Base-by-base conservation (phyloP, 352 stramenopile genomes). In the Pythium scleroteichum region DNA sequence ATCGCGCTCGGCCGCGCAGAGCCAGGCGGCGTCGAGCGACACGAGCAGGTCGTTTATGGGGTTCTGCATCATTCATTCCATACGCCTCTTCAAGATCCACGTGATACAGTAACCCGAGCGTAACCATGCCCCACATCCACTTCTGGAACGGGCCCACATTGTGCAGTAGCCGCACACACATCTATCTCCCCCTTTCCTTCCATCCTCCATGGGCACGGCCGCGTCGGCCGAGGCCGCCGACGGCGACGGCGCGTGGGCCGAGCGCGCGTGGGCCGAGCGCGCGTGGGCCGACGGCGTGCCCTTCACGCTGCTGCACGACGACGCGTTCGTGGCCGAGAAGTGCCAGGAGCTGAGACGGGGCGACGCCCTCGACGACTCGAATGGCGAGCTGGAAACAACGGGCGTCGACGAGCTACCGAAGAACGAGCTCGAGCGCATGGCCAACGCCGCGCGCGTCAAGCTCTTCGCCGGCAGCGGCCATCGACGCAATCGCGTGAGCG, bases 231-330 rank as follows among this genome's bases (percentile, higher is more conserved):
- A 44, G 40, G 22, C 17, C 4, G 46, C 1, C 24, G 49, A 50
- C 22, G 27, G 42, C 41, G 50, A 47, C 17, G 42, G 46, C 45
- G 51, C 14, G 8, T 27, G 39, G 6, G 29, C 27, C 22, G 62
- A 59, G 23, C 48, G 54, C 41, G 39, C 46, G 19, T 66, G 47
- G 63, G 38, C 27, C 48, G 51, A 62, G 27, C 47, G 42, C 9
- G 45, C 27, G 29, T 71, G 57, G 52, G 45, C 27, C 23, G 75
- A 84, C 20, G 77, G 81, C 24, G 68, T 75, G 27, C 79, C 78
- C 1, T 91, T 91, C 68, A 88, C 79, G 55, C 71, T 88, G 68
- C 70, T 91, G 26, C 73, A 87, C 53, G 79, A 91, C 64, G 75
- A 91, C 38, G 61, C 69, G 44, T 91, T 89, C 49, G 81, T 89